Conservation (phyloP, 768 basidiomycete species). For the Rhizopogon salebrosus region DNA sequence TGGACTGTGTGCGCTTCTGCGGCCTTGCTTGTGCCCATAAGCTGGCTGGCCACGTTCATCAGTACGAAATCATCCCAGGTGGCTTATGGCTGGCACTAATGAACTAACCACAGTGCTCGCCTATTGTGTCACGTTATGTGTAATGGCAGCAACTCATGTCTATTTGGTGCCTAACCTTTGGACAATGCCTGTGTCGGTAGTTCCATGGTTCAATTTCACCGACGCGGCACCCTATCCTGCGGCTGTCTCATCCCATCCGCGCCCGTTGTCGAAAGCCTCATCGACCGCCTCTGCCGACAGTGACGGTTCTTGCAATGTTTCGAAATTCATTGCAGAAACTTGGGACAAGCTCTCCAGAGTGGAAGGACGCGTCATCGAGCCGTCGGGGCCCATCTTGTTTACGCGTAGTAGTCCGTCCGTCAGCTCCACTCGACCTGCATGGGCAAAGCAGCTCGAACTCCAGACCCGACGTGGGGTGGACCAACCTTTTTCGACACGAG, state of each 20-base stretch:
- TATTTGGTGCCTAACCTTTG: constrained; percentile 43
- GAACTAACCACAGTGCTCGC: constrained; percentile 33
- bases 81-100: neutral
- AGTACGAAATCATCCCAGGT: constrained; percentile 29
- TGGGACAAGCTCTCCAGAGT: constrained; percentile 23
- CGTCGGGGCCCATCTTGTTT: constrained; percentile 15
- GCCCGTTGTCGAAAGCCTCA: constrained; percentile 4
- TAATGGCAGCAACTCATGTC: constrained; percentile 42
- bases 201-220: constrained; percentile 52
- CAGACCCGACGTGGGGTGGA: constrained; percentile 51
- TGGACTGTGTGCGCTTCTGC: constrained; percentile 45
- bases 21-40: constrained; percentile 39
- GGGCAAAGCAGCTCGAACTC: constrained; percentile 39
- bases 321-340: constrained; percentile 25
- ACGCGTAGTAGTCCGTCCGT: constrained; percentile 13
- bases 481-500: constrained; percentile 39
- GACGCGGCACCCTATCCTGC: constrained; percentile 1
- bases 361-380: constrained; percentile 14
- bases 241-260: constrained; percentile 5
- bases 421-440: constrained; percentile 36
- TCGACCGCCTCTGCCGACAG: constrained; percentile 9
- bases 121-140: constrained; percentile 52
- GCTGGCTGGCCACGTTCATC: constrained; percentile 44
- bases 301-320: constrained; percentile 17
- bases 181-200: constrained; percentile 42